Evolutionary conservation across 495 filamentous ascomycete genomes (phyloP), one percentile per base, ranked within the genome.

Genomic region (Talaromyces nanjingensis): DNA sequence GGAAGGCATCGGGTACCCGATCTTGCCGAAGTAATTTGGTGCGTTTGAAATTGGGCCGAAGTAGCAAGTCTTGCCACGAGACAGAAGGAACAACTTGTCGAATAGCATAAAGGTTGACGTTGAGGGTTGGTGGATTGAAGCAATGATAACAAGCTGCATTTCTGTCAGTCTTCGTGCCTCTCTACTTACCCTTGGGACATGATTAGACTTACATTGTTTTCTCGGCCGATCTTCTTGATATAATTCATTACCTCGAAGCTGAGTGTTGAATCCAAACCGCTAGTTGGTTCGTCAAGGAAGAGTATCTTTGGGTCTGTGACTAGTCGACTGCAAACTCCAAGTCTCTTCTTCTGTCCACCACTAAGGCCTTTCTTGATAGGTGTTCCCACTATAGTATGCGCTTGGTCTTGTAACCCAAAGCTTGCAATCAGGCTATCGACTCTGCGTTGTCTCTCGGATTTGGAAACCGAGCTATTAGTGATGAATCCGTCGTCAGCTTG

Each of bases 271-370:
- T 94, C 91, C 33, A 94, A 73, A 18, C 91, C 91, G 62, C 86
- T 89, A 0, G 90, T 94, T 9, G 90, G 91, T 70, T 93, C 91
- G 70, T 94, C 91, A 54, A 94, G 68, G 66, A 94, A 92, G 64
- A 94, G 65, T 12, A 94, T 87, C 73, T 87, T 88, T 0, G 91
- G 91, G 60, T 78, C 81, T 11, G 90, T 92, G 67, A 94, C 89
- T 37, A 94, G 76, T 71, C 90, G 90, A 65, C 86, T 86, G 1
- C 89, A 89, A 7, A 93, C 86, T 64, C 88, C 87, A n/a, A 91
- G 75, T 11, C 91, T 78, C 6, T 89, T 77, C 75, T 92, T 93
- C 73, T 94, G 90, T 3, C 91, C 91, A 52, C 91, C 90, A 68
- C 83, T 87, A 62, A 93, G 84, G 6, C 91, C 91, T 73, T 92